phyloP scores from a whole-genome alignment of 805 yeast genomes.

The Yarrowia porcina region DNA sequence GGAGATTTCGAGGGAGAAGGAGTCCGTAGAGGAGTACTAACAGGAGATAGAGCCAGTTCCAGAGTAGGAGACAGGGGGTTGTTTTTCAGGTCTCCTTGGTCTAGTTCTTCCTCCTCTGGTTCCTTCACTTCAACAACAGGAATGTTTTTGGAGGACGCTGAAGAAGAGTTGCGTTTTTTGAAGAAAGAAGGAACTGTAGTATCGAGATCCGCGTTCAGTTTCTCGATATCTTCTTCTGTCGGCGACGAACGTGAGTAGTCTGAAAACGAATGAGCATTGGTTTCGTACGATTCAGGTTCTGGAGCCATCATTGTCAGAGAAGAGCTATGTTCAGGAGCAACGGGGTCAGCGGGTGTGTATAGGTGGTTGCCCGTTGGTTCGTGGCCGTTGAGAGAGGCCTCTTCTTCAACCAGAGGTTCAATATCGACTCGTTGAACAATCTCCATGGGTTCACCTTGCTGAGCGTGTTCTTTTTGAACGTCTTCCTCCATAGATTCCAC shows the following conservation, averaged over 20 bases:
- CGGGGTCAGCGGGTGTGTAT: not conserved
- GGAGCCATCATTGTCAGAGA: conserved; percentile 5
- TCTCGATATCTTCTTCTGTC: conserved; percentile 12
- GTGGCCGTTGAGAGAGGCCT: not conserved
- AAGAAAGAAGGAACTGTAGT: conserved; percentile 5
- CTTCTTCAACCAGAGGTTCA: not conserved
- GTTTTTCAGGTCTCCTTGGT: not conserved
- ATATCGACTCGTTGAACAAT: not conserved
- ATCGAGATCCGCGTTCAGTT: not conserved
- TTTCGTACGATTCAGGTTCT: not conserved
- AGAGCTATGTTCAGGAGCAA: not conserved
- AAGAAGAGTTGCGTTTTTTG: not conserved
- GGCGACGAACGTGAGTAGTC: not conserved
- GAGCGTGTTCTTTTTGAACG: too few relatives aligned
- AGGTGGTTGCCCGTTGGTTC: not conserved
- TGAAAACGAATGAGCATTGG: not conserved
- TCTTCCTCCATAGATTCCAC: not conserved
- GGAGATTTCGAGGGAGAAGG: not conserved
- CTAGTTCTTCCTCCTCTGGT: not conserved
- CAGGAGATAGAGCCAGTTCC: conserved; percentile 6
- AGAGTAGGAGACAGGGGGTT: not conserved
- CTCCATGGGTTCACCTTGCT: not conserved
- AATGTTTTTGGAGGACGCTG: not conserved
- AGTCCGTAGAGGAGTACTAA: not conserved
- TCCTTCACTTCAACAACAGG: not conserved